Conservation (phyloP, 2,329 filamentous ascomycete genomes). For the Xylariomycetidae sp. region DNA sequence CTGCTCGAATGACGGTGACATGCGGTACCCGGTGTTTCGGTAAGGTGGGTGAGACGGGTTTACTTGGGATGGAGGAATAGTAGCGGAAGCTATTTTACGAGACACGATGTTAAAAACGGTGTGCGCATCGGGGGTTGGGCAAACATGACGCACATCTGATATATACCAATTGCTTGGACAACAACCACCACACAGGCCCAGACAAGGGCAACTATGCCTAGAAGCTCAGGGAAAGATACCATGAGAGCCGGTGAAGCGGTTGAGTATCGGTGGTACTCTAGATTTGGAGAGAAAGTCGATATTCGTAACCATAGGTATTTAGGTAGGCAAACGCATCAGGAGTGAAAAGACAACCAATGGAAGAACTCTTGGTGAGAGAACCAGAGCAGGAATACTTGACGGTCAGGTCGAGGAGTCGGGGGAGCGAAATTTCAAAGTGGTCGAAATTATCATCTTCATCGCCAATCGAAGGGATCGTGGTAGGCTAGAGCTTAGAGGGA, state of each 20-base stretch:
- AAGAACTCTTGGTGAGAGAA: too few species aligned
- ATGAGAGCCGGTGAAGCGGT: too few species aligned
- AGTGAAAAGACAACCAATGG: background rate
- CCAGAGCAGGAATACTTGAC: too few species aligned
- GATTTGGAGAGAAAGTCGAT: too few species aligned
- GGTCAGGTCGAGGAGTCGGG: background rate
- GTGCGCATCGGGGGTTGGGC: background rate
- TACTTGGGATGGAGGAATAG: constrained; percentile 45
- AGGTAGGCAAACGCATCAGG: too few species aligned
- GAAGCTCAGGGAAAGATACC: constrained; percentile 17
- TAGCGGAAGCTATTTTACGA: constrained; percentile 42
- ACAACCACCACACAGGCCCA: constrained; percentile 50
- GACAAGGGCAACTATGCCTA: constrained; percentile 44
- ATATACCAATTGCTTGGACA: constrained; percentile 53
- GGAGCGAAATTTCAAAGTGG: constrained; percentile 1
- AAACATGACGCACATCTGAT: constrained; percentile 45
- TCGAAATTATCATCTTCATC: background rate
- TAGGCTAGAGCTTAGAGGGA: too few species aligned
- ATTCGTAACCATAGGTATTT: too few species aligned
- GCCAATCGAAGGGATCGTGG: too few species aligned
- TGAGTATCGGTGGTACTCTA: too few species aligned
- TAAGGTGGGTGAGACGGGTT: constrained; percentile 47
- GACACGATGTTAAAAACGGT: too few species aligned
- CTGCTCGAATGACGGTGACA: constrained; percentile 86
- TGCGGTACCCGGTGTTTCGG: constrained; percentile 60